Base-by-base conservation (phyloP, 352 stramenopile genomes). In the Discostella stelligera region DNA sequence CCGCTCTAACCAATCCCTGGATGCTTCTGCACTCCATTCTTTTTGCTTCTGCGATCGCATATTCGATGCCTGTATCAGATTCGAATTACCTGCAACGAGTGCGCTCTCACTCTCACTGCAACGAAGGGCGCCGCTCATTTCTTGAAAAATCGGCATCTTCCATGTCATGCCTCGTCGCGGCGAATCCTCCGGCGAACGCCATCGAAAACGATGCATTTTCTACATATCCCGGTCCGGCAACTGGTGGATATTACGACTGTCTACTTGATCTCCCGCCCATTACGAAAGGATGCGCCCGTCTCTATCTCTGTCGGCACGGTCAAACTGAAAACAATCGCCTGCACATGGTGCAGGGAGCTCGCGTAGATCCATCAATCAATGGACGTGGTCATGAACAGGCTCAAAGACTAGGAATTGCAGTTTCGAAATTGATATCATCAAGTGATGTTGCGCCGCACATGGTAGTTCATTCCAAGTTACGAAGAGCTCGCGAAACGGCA, bases 251-350 rank as follows among this genome's bases (percentile, higher is more conserved):
- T 69, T 82, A 84, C 5, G 74, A 90, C 56, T 86, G 78, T 53
- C 49, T 92, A n/a, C 49, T 82, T 46, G 80, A 92, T 74, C 77
- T 92, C n/a, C 84, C 86, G 23, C 84, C 86, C 7, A 62, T 90
- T 30, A 69, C 77, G 18, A 44, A 66, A 13, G 82, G 71, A 37
- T 82, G 54, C 62, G 74, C 78, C 16, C 72, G 84, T 59, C 62
- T 92, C 23, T 92, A 89, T 67, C 70, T 92, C 0, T 90, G 84
- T 55, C 79, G 86, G 27, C 86, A 92, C 78, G 86, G 86, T n/a
- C 86, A 92, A 76, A 92, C 86, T 18, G 86, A 92, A 78, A 90
- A 92, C 50, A 92, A 92, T 56, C 69, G 86, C 37, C 64, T 92
- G 13, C 61, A 81, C 54, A 54, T 84, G 25, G 83, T 92, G 21